Evolutionary conservation across 179 eudicot genomes (phyloP), one percentile per base, ranked within the genome.

Genomic region (Nepenthes alata): DNA sequence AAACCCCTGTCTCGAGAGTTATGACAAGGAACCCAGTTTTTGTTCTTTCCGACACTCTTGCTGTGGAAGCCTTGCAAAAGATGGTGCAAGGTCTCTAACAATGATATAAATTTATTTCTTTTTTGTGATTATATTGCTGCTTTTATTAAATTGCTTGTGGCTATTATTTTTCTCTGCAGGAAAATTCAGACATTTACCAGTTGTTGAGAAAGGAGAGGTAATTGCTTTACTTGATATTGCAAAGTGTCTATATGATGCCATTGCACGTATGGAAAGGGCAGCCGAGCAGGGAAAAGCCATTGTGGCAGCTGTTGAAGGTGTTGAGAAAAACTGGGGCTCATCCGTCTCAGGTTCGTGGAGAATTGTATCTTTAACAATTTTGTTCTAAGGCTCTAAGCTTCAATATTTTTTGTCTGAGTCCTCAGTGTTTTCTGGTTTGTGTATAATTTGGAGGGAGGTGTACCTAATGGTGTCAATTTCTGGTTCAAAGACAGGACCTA

Each of bases 241-340:
- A 47, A 94, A 84, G 76, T 94, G 99, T 67, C 75, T 94, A 59
- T 90, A 94, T 80, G 99, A 90, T 81, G 97, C 96, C 64, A 90
- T 94, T 67, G 96, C 96, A 50, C 94, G 95, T 44, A 80, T 94
- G 96, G 99, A 94, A 69, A 81, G 94, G 80, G 99, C 89, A 54
- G 87, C 95, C 73, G 99, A 94, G 75, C 90, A 94, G 72, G 99
- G 96, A 53, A 94, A 94, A 74, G 96, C 97, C 66, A 84, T 94
- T 68, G 95, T 83, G 15, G 88, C 96, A 67, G 91, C 99, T 57
- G 97, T 91, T 71, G 99, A 94, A 83, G 97, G 99, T 61, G 95
- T 94, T 69, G 99, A 94, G 72, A 94, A 84, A 78, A 84, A 84
- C 38, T 90, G 97, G 99, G 97, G 97, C 5, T 68, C 95, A 61